phyloP scores from a whole-genome alignment of 441 rosid species.

The Pelargonium exstipulatum region DNA sequence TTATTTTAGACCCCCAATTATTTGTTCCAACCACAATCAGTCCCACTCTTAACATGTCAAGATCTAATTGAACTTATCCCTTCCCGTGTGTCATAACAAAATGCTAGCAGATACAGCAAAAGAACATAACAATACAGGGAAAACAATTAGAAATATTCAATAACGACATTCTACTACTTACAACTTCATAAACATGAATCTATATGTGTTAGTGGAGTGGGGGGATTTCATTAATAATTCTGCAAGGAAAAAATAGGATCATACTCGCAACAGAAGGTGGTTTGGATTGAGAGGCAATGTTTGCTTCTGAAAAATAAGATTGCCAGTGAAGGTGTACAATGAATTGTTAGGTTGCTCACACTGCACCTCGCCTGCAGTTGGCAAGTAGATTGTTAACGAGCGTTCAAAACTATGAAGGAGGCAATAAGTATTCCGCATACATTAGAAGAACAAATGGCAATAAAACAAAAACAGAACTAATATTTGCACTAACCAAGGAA shows the following conservation, averaged over 20 bases:
- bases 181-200: slow-evolving; percentile 13
- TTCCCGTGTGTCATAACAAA: too few relatives aligned
- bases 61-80: too few relatives aligned
- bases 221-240: neutral
- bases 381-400: slow-evolving; percentile 24
- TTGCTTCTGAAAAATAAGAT: slow-evolving; percentile 79
- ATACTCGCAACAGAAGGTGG: slow-evolving; percentile 89
- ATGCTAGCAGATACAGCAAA: too few relatives aligned
- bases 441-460: neutral
- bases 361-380: slow-evolving; percentile 84
- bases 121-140: neutral
- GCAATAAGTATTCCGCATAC: slow-evolving; percentile 3
- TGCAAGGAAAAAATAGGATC: slow-evolving; percentile 24
- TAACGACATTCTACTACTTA: slow-evolving; percentile 11
- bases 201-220: too few relatives aligned
- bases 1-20: too few relatives aligned
- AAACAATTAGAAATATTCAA: slow-evolving; percentile 10
- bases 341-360: slow-evolving; percentile 99
- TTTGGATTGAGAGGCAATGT: slow-evolving; percentile 89
- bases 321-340: slow-evolving; percentile 93
- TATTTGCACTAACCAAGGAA: neutral
- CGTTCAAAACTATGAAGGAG: slow-evolving; percentile 1
- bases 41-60: too few relatives aligned
- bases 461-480: slow-evolving; percentile 3
- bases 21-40: too few relatives aligned